Evolutionary conservation across 768 basidiomycete genomes (phyloP).

Genomic region (Crassisporium funariophilum): DNA sequence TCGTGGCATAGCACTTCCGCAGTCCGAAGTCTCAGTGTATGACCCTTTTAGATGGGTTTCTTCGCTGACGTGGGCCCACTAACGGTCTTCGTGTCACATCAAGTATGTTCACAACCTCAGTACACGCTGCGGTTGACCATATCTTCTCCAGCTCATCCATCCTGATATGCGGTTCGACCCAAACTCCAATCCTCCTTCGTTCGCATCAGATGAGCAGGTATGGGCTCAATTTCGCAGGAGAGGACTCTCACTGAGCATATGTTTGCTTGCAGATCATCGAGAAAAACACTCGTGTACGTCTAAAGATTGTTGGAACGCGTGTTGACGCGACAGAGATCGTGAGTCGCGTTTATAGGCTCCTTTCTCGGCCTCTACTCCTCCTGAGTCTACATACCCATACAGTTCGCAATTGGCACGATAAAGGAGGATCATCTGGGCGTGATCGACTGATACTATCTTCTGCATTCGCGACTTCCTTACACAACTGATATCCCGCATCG

Average conservation of each 20-base stretch:
- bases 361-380: background rate
- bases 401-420: slow-evolving; percentile 98
- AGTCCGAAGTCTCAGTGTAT: background rate
- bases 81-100: slow-evolving; percentile 93
- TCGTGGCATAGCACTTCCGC: slow-evolving; percentile 22
- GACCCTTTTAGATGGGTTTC: slow-evolving; percentile 84
- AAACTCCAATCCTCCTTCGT: slow-evolving; percentile 96
- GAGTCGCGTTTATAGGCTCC: slow-evolving; percentile 29
- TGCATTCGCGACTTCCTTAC: too few relatives aligned
- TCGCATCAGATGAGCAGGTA: slow-evolving; percentile 88
- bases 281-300: slow-evolving; percentile 87
- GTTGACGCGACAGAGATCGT: slow-evolving; percentile 98
- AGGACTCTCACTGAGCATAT: too few relatives aligned
- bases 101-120: slow-evolving; percentile 76
- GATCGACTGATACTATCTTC: slow-evolving; percentile 55
- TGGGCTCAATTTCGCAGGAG: background rate
- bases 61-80: slow-evolving; percentile 96
- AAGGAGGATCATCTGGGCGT: slow-evolving; percentile 98
- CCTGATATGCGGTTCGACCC: slow-evolving; percentile 95
- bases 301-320: slow-evolving; percentile 98
- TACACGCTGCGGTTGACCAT: background rate
- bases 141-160: slow-evolving; percentile 74
- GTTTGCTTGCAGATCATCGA: slow-evolving; percentile 71
- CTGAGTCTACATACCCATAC: background rate
- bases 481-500: too few relatives aligned